Evolutionary conservation across 495 filamentous ascomycete genomes (phyloP), one percentile per base, ranked within the genome.

Genomic region (Ascobolus immersus): DNA sequence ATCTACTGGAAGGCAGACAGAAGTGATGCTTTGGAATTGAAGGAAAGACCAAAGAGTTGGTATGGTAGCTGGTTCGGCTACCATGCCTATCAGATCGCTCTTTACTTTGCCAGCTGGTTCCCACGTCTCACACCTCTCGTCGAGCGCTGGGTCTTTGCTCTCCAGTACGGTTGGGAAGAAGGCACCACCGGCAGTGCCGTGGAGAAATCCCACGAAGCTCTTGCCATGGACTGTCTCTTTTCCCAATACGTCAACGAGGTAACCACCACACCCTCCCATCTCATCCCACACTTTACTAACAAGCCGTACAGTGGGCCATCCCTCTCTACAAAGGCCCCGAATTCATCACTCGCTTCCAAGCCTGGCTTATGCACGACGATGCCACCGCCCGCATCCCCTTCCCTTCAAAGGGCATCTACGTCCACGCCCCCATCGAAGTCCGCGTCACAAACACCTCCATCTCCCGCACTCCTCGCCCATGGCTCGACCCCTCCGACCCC

Each of bases 201-300:
- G n/a, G 71, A 92, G 54, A 69, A 71, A 13, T 70, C 69, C 23
- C 68, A 77, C 14, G 50, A 69, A 33, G 89, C 80, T 6, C 60
- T 96, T 36, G 58, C 91, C 28, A 80, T 96, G 76, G 82, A 96
- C 52, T 96, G 86, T 50, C 64, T 93, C 12, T 96, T 89, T 55
- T 80, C 72, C 14, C 86, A 96, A 50, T 89, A 79, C 44, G 86
- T 96, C 28, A 91, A 96, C 49, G 86, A 96, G 47, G 46, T 49
- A 37, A 9, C 23, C 12, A 27, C 14, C 24, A 11, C 15, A 31
- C 35, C 28, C 26, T 35, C 35, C n/a, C 14, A 27, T 2, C 14
- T 27, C 14, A 14, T 4, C 25, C 2, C 11, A 27, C 4, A n/a
- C 14, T 27, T n/a, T 14, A 31, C 13, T 14, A 24, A 4, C 15